phyloP scores from a whole-genome alignment of 2,329 filamentous ascomycete species.

The Zymoseptoria tritici region DNA sequence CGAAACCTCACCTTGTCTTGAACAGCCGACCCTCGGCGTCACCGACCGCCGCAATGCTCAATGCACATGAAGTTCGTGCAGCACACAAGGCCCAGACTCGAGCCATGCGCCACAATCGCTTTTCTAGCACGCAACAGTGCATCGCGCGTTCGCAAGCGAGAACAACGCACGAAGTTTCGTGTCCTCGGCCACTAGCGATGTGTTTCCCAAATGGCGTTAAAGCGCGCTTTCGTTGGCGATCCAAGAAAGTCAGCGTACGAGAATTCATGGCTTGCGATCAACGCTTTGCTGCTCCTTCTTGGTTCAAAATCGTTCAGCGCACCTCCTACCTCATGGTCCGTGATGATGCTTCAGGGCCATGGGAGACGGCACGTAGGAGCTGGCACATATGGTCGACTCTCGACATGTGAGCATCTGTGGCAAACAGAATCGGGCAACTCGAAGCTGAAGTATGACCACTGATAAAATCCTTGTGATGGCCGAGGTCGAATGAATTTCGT shows the following conservation, averaged over 20 bases:
- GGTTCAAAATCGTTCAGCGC: background rate
- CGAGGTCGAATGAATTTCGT: background rate
- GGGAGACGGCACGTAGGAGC: background rate
- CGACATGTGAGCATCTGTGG: background rate
- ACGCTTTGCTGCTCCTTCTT: background rate
- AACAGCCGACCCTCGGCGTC: background rate
- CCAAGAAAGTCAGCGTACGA: background rate
- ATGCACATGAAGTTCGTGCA: background rate
- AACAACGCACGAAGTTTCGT: background rate
- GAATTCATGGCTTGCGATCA: background rate
- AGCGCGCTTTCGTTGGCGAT: background rate
- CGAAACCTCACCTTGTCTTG: background rate
- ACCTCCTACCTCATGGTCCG: background rate
- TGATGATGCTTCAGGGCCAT: background rate
- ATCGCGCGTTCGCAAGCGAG: background rate
- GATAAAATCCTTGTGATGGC: background rate
- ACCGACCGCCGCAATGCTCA: background rate
- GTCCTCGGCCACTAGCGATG: background rate
- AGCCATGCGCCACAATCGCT: background rate
- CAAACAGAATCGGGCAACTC: background rate
- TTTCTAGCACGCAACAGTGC: background rate
- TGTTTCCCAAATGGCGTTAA: background rate
- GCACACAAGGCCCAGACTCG: background rate
- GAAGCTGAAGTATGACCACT: background rate
- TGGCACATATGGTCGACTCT: background rate